phyloP scores from a whole-genome alignment of 345 rosid genomes.

The Clausena lansium region DNA sequence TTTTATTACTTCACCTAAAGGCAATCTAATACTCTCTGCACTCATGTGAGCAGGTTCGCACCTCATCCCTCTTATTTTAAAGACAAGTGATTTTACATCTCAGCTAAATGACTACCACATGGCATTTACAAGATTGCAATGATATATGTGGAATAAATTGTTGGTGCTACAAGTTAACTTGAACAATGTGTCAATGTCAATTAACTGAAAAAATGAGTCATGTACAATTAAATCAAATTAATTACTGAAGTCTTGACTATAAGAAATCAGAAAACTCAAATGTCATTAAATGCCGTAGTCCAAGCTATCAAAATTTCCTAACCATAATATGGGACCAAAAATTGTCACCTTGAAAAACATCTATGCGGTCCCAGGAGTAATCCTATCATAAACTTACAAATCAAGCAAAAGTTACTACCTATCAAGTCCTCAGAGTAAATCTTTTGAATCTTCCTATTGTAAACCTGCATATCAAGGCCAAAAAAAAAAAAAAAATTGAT shows the following conservation, averaged over 20 bases:
- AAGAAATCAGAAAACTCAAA: neutral
- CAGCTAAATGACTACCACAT: too few species aligned
- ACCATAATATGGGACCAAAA: conserved; percentile 27
- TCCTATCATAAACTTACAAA: conserved; percentile 28
- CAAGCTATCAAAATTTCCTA: conserved; percentile 28
- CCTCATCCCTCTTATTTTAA: too few species aligned
- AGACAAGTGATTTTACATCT: too few species aligned
- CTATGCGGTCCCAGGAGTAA: conserved; percentile 9
- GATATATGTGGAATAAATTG: too few species aligned
- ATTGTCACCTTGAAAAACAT: conserved; percentile 22
- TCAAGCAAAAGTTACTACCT: neutral
- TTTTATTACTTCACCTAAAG: too few species aligned
- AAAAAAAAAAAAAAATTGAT: conserved; percentile 8
- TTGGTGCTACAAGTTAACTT: neutral
- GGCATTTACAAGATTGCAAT: neutral
- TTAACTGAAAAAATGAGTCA: conserved; percentile 12
- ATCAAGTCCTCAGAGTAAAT: conserved; percentile 17
- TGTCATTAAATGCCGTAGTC: conserved; percentile 16
- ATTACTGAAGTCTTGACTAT: conserved; percentile 12
- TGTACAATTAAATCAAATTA: conserved; percentile 31
- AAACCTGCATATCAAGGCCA: conserved; percentile 31
- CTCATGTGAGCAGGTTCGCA: too few species aligned
- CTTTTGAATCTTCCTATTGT: conserved; percentile 15
- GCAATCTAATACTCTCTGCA: too few species aligned
- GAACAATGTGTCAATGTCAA: conserved; percentile 5